Conservation (phyloP, 176 grass and related monocot species). For the Otatea glauca region DNA sequence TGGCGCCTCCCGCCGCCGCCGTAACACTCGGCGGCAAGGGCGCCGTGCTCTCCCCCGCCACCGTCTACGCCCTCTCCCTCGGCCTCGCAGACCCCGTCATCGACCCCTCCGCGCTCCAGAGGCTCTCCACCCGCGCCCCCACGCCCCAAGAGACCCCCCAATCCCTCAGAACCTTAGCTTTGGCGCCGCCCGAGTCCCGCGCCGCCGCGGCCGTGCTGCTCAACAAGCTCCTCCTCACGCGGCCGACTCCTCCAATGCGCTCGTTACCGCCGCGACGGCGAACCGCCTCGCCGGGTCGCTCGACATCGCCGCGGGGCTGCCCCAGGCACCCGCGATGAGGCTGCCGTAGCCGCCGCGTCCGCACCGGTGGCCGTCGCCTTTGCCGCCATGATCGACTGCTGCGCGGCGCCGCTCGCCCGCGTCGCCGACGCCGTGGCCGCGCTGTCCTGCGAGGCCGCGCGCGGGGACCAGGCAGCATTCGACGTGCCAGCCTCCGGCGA, state of each 20-base stretch:
- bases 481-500: constrained; percentile 78
- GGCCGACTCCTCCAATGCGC: constrained; percentile 44
- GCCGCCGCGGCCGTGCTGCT: constrained; percentile 72
- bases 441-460: constrained; percentile 78
- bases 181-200: constrained; percentile 53
- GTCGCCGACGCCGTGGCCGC: constrained; percentile 84
- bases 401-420: constrained; percentile 63
- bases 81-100: constrained; percentile 50
- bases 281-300: constrained; percentile 46
- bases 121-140: constrained; percentile 54
- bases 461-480: constrained; percentile 62
- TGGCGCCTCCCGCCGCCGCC: constrained; percentile 50
- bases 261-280: constrained; percentile 51
- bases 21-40: constrained; percentile 76
- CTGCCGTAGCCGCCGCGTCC: constrained; percentile 57
- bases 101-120: constrained; percentile 72
- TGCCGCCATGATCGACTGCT: constrained; percentile 77
- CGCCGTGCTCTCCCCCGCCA: constrained; percentile 47
- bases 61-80: constrained; percentile 62
- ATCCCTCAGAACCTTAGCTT: background rate
- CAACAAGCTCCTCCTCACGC: constrained; percentile 78
- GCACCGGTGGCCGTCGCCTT: constrained; percentile 55
- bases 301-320: constrained; percentile 54
- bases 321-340: constrained; percentile 60
- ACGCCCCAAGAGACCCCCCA: constrained; percentile 43